phyloP scores from a whole-genome alignment of 2,329 filamentous ascomycete genomes.

The Claviceps lovelessii region DNA sequence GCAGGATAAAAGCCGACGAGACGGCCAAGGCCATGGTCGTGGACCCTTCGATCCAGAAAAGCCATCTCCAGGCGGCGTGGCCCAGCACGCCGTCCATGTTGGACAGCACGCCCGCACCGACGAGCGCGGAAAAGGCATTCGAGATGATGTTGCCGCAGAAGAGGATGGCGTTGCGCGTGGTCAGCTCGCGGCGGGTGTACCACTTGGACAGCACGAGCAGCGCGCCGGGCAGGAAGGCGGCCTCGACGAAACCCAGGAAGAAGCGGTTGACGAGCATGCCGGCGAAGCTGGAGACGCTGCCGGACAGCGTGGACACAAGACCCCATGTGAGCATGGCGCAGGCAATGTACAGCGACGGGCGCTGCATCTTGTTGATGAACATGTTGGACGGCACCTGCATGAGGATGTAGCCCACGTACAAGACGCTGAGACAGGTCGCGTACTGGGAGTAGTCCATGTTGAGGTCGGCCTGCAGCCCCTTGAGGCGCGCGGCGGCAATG shows the following conservation, averaged over 20 bases:
- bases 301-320: slow-evolving; percentile 42
- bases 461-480: slow-evolving; percentile 49
- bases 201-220: slow-evolving; percentile 51
- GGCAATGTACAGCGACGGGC: slow-evolving; percentile 37
- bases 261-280: slow-evolving; percentile 43
- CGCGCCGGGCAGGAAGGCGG: slow-evolving; percentile 49
- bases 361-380: slow-evolving; percentile 38
- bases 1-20: slow-evolving; percentile 32
- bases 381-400: slow-evolving; percentile 49
- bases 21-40: slow-evolving; percentile 36
- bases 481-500: slow-evolving; percentile 51
- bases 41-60: slow-evolving; percentile 45
- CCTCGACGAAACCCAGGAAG: slow-evolving; percentile 47
- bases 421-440: slow-evolving; percentile 46
- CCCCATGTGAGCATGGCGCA: slow-evolving; percentile 45
- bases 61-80: slow-evolving; percentile 45
- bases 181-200: slow-evolving; percentile 48
- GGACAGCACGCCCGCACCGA: slow-evolving; percentile 43
- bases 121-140: slow-evolving; percentile 44
- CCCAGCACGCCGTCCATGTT: slow-evolving; percentile 42
- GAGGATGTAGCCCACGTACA: slow-evolving; percentile 52
- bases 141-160: slow-evolving; percentile 47
- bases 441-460: slow-evolving; percentile 43
- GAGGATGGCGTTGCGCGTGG: slow-evolving; percentile 39
- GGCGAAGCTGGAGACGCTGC: slow-evolving; percentile 35